These are phyloP conservation scores for Sporobolomyces roseus DNA, from an alignment of 768 basidiomycete species.

Conservation along the genomic window DNA sequence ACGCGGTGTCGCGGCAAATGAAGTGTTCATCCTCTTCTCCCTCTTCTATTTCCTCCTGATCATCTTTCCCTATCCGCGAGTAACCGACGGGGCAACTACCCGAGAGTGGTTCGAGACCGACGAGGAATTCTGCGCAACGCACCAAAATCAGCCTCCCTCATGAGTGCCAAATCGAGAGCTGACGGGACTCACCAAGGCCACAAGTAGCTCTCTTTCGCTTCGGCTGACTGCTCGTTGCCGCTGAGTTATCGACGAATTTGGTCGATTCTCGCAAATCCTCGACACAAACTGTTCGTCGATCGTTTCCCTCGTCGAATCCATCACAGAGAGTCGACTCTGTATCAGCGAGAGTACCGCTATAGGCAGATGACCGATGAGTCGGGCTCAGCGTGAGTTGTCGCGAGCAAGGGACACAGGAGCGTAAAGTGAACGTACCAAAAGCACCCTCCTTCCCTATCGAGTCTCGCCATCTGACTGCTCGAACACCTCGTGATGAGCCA, in stretches of 20 bases:
- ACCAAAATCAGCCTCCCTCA: too few species aligned
- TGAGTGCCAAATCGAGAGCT: too few species aligned
- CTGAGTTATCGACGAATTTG: background rate
- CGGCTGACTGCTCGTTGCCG: background rate
- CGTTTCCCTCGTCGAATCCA: slow-evolving; percentile 31
- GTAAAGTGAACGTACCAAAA: slow-evolving; percentile 20
- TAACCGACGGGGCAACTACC: slow-evolving; percentile 25
- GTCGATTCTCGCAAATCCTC: slow-evolving; percentile 32
- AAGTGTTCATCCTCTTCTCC: background rate
- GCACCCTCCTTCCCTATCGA: slow-evolving; percentile 14
- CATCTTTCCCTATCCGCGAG: background rate
- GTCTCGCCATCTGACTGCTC: background rate
- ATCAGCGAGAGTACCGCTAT: slow-evolving; percentile 23
- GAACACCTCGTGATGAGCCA: slow-evolving; percentile 17
- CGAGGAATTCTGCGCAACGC: slow-evolving; percentile 14
- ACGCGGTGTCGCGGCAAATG: slow-evolving; percentile 22
- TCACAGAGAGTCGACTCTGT: slow-evolving; percentile 3
- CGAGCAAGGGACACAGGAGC: background rate
- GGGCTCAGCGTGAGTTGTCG: too few species aligned
- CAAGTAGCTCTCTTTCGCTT: slow-evolving; percentile 18
- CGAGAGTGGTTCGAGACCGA: background rate
- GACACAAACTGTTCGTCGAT: slow-evolving; percentile 24
- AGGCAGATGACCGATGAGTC: too few species aligned
- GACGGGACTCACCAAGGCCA: slow-evolving; percentile 13
- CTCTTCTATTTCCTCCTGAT: background rate